phyloP scores from a whole-genome alignment of 1,284 basidiomycete species.

The Sanghuangporus baumii region DNA sequence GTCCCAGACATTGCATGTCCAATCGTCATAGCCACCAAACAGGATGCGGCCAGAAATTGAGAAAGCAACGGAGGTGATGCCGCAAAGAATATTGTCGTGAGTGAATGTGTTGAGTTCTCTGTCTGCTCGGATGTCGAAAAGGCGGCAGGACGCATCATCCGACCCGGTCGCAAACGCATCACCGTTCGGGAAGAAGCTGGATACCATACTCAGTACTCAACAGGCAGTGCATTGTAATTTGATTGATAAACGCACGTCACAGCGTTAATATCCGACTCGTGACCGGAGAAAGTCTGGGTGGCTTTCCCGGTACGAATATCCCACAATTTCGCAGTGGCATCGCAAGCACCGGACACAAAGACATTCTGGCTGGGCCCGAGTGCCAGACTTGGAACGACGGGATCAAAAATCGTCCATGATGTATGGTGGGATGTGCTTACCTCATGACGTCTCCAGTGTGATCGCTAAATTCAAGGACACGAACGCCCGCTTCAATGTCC shows the following conservation, averaged over 20 bases:
- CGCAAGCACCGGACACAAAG: slow-evolving; percentile 97
- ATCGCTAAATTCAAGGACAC: slow-evolving; percentile 96
- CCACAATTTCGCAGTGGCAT: slow-evolving; percentile 98
- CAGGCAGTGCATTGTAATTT: slow-evolving; percentile 17
- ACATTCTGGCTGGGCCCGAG: slow-evolving; percentile 92
- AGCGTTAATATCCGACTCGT: slow-evolving; percentile 99
- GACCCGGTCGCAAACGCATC: slow-evolving; percentile 99
- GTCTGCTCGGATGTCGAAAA: slow-evolving; percentile 97
- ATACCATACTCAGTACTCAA: slow-evolving; percentile 1
- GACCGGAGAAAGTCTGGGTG: slow-evolving; percentile 97
- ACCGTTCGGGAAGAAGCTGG: slow-evolving; percentile 97
- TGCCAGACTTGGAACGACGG: slow-evolving; percentile 60
- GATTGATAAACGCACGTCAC: slow-evolving; percentile 70
- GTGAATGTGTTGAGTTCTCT: slow-evolving; percentile 95
- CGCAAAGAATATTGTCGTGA: slow-evolving; percentile 97
- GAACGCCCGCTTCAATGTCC: slow-evolving; percentile 96
- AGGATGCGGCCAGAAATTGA: slow-evolving; percentile 95
- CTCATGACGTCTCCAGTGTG: slow-evolving; percentile 99
- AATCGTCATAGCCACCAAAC: slow-evolving; percentile 98
- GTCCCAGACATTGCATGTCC: slow-evolving; percentile 99
- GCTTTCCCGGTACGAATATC: slow-evolving; percentile 96
- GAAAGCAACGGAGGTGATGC: slow-evolving; percentile 98
- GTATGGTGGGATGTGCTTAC: slow-evolving; percentile 37
- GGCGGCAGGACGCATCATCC: slow-evolving; percentile 95
- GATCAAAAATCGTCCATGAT: background rate